Conservation (phyloP, 257 asterid species). For the Capsicum rhomboideum region DNA sequence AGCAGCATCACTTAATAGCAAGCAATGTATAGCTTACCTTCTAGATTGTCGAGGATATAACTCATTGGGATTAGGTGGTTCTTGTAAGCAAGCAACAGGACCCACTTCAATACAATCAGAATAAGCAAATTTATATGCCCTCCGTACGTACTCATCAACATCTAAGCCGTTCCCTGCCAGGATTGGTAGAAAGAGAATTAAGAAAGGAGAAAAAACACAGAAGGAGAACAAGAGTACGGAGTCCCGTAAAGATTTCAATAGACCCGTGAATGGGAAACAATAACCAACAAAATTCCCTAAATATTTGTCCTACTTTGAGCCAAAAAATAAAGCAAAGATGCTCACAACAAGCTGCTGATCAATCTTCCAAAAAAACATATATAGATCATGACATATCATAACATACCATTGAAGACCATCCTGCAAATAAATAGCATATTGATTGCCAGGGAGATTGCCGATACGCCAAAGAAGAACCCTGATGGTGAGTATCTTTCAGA, state of each 20-base stretch:
- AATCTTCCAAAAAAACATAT: not conserved
- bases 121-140: constrained; percentile 95
- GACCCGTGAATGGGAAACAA: not conserved
- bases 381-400: not conserved
- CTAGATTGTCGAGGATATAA: constrained; percentile 91
- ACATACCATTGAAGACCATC: constrained; percentile 92
- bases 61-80: constrained; percentile 97
- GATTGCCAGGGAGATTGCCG: constrained; percentile 94
- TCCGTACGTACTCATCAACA: constrained; percentile 94
- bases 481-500: constrained; percentile 97
- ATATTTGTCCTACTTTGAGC: not conserved
- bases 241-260: not conserved
- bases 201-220: constrained; percentile 1
- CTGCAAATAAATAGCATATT: constrained; percentile 99
- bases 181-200: constrained; percentile 11
- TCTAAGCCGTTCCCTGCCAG: constrained; percentile 84
- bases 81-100: constrained; percentile 88
- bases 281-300: not conserved
- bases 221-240: not conserved
- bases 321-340: not conserved
- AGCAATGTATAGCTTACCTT: constrained; percentile 37
- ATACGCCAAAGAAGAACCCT: constrained; percentile 98
- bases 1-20: not conserved
- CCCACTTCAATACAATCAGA: constrained; percentile 98
- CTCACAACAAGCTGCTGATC: not conserved